Conservation (phyloP, 345 rosid species). For the Combretum micranthum region DNA sequence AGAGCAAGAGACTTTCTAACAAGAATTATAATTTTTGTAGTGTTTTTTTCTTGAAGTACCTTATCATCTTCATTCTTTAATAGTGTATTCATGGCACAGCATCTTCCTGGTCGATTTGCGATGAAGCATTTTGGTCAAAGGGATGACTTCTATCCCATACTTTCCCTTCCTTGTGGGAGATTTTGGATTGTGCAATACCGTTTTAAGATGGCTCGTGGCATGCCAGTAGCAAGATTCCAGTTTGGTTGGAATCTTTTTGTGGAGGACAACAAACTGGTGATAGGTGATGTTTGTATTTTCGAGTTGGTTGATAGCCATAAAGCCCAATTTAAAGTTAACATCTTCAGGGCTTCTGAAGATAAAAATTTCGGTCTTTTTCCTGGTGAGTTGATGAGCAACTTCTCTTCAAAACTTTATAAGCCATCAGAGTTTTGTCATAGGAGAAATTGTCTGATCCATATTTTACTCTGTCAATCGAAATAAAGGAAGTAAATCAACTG, state of each 20-base stretch:
- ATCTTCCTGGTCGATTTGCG: background rate
- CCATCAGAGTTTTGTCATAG: background rate
- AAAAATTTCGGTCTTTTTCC: too few relatives aligned
- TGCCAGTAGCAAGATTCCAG: background rate
- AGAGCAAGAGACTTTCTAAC: background rate
- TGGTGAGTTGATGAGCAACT: background rate
- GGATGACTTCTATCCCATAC: too few relatives aligned
- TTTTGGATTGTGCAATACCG: conserved; percentile 2
- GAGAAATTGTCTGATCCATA: too few relatives aligned
- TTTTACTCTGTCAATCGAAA: too few relatives aligned
- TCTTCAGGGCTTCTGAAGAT: conserved; percentile 3
- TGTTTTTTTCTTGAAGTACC: too few relatives aligned
- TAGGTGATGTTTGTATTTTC: conserved; percentile 19
- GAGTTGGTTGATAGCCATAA: conserved; percentile 5
- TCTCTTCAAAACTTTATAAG: background rate
- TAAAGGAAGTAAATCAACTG: too few relatives aligned
- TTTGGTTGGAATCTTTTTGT: conserved; percentile 17
- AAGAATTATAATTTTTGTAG: too few relatives aligned
- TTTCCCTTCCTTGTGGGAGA: background rate
- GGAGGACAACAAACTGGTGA: conserved; percentile 6
- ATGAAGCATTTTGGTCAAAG: background rate
- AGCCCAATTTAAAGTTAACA: conserved; percentile 7
- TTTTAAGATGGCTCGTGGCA: background rate
- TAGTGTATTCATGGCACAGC: background rate
- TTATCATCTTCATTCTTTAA: too few relatives aligned